Evolutionary conservation across 331 rosid genomes (phyloP), one percentile per base, ranked within the genome.

Genomic region (Stylosanthes scabra): DNA sequence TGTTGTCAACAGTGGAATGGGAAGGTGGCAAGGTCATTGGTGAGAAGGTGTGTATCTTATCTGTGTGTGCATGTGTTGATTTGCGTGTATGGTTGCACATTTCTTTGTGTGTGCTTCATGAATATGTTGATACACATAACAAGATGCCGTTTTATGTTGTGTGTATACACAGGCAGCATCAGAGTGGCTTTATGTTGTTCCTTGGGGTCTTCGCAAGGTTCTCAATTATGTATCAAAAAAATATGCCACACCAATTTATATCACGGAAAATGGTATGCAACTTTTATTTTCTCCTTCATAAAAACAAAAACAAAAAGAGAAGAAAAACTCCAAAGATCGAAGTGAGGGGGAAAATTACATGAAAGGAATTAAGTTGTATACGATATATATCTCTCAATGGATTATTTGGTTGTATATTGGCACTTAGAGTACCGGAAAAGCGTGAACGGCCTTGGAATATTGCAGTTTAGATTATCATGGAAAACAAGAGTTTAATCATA

Each of bases 131-230:
- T 58, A 31, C 28, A 55, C 28, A 55, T 42, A 63, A 54, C 62
- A 15, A 29, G 41, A 44, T 46, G 66, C 13, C 29, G 46, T 61
- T 52, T 76, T 16, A 50, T 73, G 34, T 80, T 34, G 20, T 58
- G 63, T 57, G 65, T 66, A 49, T 77, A 27, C 85, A 76, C 95
- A 91, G 98, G 98, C 98, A 57, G 98, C 98, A 76, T 93, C 98
- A 40, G 97, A 93, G 70, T 94, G 97, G 98, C 93, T 94, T 73
- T 89, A 91, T 79, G 79, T 89, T 72, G 97, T 94, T 91, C 98
- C 98, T 47, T 94, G 98, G 98, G 97, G 98, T 71, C 57, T 94
- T 13, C 82, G 83, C 62, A 94, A 85, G 89, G 61, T 87, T 84
- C 78, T 94, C 44, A 89, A 84, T 78, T 86, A 94, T 76, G 13